Base-by-base conservation (phyloP, 2,329 filamentous ascomycete genomes). In the Colletotrichum australisinense region DNA sequence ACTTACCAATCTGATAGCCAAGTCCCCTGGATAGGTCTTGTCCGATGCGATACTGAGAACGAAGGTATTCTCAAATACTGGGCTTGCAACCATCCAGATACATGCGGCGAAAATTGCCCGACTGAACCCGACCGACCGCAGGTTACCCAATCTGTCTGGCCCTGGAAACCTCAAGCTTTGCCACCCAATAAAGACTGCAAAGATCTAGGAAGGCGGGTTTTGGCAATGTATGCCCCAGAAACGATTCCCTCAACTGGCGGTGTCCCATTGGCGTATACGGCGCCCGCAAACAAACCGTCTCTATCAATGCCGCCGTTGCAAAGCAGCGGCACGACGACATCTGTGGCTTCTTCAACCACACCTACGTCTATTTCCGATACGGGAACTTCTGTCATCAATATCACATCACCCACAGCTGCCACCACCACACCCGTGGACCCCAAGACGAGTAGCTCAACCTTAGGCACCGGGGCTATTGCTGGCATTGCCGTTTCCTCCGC, bases 21-120 rank as follows among this genome's bases (percentile, higher is more conserved):
- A 73, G n/a, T 74, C 72, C 14, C 69, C 4, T 74, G 72, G 72
- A 12, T 74, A 6, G 72, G 72, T 11, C 68, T 74, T 3, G 24
- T 24, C 22, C 56, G 16, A n/a, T 74, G 72, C 24, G 5, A 28
- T 24, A 69, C 55, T 46, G 63, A 42, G 12, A 73, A 73, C 32
- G 66, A 70, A 26, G 70, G 70, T n/a, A 12, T 49, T 14, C 53
- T 69, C 2, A 73, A 70, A 8, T 73, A 46, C 67, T 73, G 70
- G 70, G 70, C 70, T 0, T 62, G 46, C 55, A 73, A 73, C 16
- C 72, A 74, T 16, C 69, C 69, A 28, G 72, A 74, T 3, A 72
- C 68, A 3, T 68, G 63, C 35, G 72, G 69, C 63, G 72, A 65
- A 11, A 49, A 65, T 8, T 68, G 69, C 1, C 69, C 69, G 0